Percentiles rank a stretch among this genome's conserved stretches.
Evolutionary conservation across 805 yeast genomes (phyloP).

Genomic region (Starmera caribaea): DNA sequence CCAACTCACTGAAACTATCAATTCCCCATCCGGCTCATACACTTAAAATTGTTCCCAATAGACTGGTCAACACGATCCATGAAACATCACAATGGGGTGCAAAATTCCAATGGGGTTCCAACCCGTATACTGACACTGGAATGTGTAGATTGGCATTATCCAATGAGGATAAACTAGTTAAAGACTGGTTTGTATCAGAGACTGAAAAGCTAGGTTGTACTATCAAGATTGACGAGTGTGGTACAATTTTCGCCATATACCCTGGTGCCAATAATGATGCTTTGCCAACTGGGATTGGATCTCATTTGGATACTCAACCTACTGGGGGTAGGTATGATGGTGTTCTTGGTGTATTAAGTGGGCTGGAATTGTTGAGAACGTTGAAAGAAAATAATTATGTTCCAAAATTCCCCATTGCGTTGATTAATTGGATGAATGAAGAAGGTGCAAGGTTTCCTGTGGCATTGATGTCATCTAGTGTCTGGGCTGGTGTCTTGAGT

Average conservation of each 20-base stretch:
- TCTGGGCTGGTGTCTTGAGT: slow-evolving; percentile 47
- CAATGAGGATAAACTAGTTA: slow-evolving; percentile 51
- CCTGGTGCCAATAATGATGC: slow-evolving; percentile 42
- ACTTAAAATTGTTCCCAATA: slow-evolving; percentile 2
- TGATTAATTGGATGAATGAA: slow-evolving; percentile 65
- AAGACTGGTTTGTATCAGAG: slow-evolving; percentile 56
- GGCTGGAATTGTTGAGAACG: slow-evolving; percentile 57
- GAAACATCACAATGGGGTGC: slow-evolving; percentile 57
- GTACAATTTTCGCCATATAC: slow-evolving; percentile 56
- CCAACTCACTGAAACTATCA: background rate
- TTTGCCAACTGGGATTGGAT: slow-evolving; percentile 58
- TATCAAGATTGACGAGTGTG: slow-evolving; percentile 52
- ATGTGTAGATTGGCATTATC: slow-evolving; percentile 55
- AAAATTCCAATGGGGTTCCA: slow-evolving; percentile 49
- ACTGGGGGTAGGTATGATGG: slow-evolving; percentile 75
- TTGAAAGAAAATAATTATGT: slow-evolving; percentile 45
- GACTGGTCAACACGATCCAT: slow-evolving; percentile 51
- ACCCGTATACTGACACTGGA: slow-evolving; percentile 47
- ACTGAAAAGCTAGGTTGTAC: slow-evolving; percentile 44
- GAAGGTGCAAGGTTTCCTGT: slow-evolving; percentile 71
- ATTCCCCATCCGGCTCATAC: too few species aligned
- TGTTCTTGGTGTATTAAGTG: slow-evolving; percentile 56
- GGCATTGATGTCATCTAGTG: slow-evolving; percentile 56
- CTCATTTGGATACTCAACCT: slow-evolving; percentile 71
- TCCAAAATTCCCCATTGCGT: slow-evolving; percentile 59